These are phyloP conservation scores for Pyrus pyrifolia DNA, from an alignment of 306 rosid genomes.

Conservation along the genomic window DNA sequence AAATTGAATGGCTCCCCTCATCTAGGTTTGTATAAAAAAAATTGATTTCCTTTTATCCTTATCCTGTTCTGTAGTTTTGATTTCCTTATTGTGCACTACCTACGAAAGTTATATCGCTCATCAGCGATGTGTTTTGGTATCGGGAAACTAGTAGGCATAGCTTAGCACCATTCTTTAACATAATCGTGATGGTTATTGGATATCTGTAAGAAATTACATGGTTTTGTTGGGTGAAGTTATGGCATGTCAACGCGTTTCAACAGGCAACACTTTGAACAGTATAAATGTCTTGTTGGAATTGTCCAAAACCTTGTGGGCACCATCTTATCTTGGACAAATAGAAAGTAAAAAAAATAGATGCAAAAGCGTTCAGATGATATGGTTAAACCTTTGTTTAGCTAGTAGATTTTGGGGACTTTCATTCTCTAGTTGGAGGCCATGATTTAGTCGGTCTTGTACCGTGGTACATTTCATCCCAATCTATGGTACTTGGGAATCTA, in stretches of 20 bases:
- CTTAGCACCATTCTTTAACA: background rate
- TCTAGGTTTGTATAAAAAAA: conserved; percentile 51
- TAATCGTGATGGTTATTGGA: background rate
- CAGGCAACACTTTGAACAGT: background rate
- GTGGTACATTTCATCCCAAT: background rate
- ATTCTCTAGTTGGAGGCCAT: background rate
- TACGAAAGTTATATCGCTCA: background rate
- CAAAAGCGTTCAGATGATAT: background rate
- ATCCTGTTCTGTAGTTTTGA: background rate
- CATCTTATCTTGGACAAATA: background rate
- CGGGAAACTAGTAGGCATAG: background rate
- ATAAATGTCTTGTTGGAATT: background rate
- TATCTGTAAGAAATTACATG: background rate
- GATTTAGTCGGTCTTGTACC: background rate
- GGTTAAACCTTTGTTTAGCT: background rate
- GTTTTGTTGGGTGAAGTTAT: background rate
- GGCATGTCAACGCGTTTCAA: background rate
- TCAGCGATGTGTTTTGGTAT: conserved; percentile 1
- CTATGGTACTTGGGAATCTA: too few species aligned
- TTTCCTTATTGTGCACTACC: background rate
- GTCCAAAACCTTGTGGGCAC: background rate
- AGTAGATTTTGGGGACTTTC: background rate
- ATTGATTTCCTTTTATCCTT: background rate
- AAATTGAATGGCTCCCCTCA: conserved; percentile 71
- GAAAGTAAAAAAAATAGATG: background rate